Base-by-base conservation (phyloP, 2,329 filamentous ascomycete genomes). In the Colletotrichum aenigma region DNA sequence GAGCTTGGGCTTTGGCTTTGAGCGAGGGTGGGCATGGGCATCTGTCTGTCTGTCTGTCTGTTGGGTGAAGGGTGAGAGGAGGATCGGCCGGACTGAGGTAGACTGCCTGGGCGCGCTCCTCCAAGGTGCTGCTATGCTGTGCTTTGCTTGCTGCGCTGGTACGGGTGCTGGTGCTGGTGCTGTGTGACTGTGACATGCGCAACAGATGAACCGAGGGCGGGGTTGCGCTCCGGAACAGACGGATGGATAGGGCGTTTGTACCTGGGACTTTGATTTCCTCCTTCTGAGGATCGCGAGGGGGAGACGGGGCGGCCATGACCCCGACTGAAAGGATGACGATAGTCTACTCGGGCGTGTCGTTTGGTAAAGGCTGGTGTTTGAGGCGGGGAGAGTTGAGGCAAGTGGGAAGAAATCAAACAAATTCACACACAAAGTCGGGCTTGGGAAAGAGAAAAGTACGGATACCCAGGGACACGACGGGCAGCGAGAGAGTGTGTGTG, bases 141-240 rank as follows among this genome's bases (percentile, higher is more conserved):
- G 43, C 43, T 52, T n/a, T 52, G 43, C 43, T 52, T 52, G 43
- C n/a, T 38, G 24, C 30, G 34, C 34, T 61, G 58, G 18, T 52
- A 52, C n/a, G 43, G 43, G 43, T 48, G n/a, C 43, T n/a, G 43
- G 43, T 48, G 43, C 43, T 38, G 68, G 58, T 16, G 38, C 56
- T 60, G 34, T 74, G 66, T 68, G 74, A 67, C 64, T 76, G 70
- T 76, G 70, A 76, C 70, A 68, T 74, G 74, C 74, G 74, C 74
- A 74, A 76, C 64, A 65, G 70, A 74, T 65, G 74, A 76, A 76
- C 74, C 74, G 71, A 76, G 71, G 74, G 74, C 74, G 74, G 74
- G 74, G 74, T 76, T 75, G 71, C 61, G 66, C 67, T 38, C 71
- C 71, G 71, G 74, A 76, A 76, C 66, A 76, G 71, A 71, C 74